Base-by-base conservation (phyloP, 108 stramenopile genomes). In the Cyclotella kingstonii region DNA sequence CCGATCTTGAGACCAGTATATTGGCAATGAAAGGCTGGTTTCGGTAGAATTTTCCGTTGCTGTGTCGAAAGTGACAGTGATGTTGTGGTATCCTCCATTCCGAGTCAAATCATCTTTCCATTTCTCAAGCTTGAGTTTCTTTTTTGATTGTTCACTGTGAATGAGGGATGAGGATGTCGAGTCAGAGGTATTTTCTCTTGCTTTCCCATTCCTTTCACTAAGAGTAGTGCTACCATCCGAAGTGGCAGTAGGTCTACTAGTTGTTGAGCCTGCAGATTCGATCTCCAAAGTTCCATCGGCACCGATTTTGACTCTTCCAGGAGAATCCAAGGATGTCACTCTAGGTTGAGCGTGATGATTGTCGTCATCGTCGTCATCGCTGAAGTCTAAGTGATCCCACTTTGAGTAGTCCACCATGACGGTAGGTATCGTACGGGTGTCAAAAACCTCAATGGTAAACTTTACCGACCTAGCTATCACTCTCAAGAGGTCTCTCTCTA, bases 351-450 rank as follows among this genome's bases (percentile, higher is more conserved):
- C 36, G 15, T 17, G 31, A 14, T 33, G 25, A 18, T 31, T 46
- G 26, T 18, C 43, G 0, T 40, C 53, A 27, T 47, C 34, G 22
- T 46, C 44, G 26, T 57, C 61, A n/a, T 76, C 54, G 27, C 66
- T 50, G 51, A 63, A 68, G 31, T 68, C 66, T 67, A 76, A 68
- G 48, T 48, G 66, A 59, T 76, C 67, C 75, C 75, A 76, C 47
- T 76, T 76, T 31, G 75, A 76, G 30, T 76, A 76, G 61, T 76
- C 75, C 18, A 74, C 63, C 64, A 66, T 56, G 35, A 34, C 6
- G 11, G 11, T 6, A 36, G 36, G 36, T 11, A 36, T 9, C 11
- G 36, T 11, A n/a, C n/a, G n/a, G n/a, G n/a, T n/a, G n/a, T n/a
- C n/a, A n/a, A n/a, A n/a, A n/a, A n/a, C n/a, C n/a, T n/a, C n/a